Evolutionary conservation across 1,284 basidiomycete genomes (phyloP), one percentile per base, ranked within the genome.

Genomic region (Fistulina hepatica): DNA sequence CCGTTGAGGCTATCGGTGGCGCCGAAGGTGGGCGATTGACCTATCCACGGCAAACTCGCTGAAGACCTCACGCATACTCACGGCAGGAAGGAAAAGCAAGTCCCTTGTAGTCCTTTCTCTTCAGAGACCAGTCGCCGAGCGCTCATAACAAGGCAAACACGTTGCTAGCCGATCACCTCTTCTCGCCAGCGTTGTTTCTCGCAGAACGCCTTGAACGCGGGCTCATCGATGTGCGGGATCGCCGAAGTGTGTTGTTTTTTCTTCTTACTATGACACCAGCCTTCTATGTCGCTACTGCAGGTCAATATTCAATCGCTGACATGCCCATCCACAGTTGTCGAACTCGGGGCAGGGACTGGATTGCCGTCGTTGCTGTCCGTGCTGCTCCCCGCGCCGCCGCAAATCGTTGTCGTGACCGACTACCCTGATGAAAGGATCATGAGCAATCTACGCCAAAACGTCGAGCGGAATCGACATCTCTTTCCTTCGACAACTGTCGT

Each of bases 121-220:
- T 43, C 13, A 3, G 3, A 31, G 3, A 13, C 28, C 3, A 16
- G 3, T 3, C 3, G 9, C 13, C 28, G 19, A 31, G 24, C 24
- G 9, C 24, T 25, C 10, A 5, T 5, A 31, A 6, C 28, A 52
- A 80, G 77, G 75, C 77, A 13, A 78, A 73, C 45, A 80, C 75
- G 9, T 63, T 81, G 12, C 61, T 82, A 11, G 80, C 77, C 36
- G 78, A 82, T 54, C 77, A 78, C 44, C 60, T 81, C 1, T 83
- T 81, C 51, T 81, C 76, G 30, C 78, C 76, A 9, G 70, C 72
- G 3, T 59, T 83, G 5, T 67, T 76, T 39, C 62, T 82, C 15
- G 73, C 76, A 2, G 76, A 82, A 50, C 59, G 65, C 17, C 71
- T 83, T 6, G 76, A 84, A 52, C 54, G 65, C 36, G 63, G 65